A percentile compares a stretch with the other conserved stretches of the same genome.
These are phyloP conservation scores for Cryptococcus sp. DNA, from an alignment of 1,284 basidiomycete species.

Conservation along the genomic window DNA sequence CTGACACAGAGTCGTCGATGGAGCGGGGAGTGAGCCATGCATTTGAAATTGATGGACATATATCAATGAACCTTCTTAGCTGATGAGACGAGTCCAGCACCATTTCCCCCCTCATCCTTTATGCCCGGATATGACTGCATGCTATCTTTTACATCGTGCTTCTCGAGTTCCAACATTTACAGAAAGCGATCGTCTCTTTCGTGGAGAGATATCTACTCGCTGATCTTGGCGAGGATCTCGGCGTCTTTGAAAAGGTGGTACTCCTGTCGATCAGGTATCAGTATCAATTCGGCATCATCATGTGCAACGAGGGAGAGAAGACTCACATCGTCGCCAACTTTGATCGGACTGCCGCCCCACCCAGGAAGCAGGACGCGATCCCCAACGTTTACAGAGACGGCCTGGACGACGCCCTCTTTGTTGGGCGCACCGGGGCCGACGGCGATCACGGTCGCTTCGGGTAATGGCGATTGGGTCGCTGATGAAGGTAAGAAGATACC, in stretches of 20 bases:
- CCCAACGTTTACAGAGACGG: slow-evolving; percentile 78
- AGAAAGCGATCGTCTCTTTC: not conserved
- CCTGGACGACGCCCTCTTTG: slow-evolving; percentile 79
- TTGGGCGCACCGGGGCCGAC: slow-evolving; percentile 88
- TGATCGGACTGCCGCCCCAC: slow-evolving; percentile 95
- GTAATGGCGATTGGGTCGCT: slow-evolving; percentile 77
- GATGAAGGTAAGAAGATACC: slow-evolving; percentile 94
- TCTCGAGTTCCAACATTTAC: too few relatives aligned
- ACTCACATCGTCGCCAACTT: slow-evolving; percentile 93
- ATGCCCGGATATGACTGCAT: too few relatives aligned
- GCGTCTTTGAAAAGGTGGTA: slow-evolving; percentile 93
- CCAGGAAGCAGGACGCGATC: slow-evolving; percentile 91
- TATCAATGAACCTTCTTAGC: too few relatives aligned
- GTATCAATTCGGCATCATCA: not conserved
- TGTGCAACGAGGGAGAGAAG: too few relatives aligned
- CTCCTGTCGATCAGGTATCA: slow-evolving; percentile 62
- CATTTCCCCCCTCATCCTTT: too few relatives aligned
- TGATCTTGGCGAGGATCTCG: slow-evolving; percentile 95
- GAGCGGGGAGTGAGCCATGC: too few relatives aligned
- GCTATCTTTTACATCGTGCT: too few relatives aligned
- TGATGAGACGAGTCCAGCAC: too few relatives aligned
- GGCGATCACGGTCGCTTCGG: slow-evolving; percentile 95
- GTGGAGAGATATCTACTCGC: slow-evolving; percentile 63
- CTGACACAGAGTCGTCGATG: too few relatives aligned
- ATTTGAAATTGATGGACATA: too few relatives aligned